A percentile compares a stretch with the other conserved stretches of the same genome.
phyloP scores from a whole-genome alignment of 225 moss, liverwort and hornwort genomes.

The Polytrichum commune region DNA sequence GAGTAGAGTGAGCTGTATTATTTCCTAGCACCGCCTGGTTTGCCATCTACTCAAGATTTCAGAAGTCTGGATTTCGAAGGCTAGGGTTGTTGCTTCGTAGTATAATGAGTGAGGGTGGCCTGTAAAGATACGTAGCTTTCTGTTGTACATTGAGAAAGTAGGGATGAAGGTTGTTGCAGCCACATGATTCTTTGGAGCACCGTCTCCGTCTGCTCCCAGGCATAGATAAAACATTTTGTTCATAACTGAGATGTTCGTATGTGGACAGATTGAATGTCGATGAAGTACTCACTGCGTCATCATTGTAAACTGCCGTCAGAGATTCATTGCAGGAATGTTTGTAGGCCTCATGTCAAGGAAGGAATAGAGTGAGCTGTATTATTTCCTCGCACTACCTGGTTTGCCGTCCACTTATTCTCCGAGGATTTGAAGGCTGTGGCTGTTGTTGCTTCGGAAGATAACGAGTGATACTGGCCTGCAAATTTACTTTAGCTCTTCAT shows the following conservation, averaged over 20 bases:
- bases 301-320: too few relatives aligned
- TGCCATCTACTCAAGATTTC: neutral
- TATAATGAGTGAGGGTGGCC: neutral
- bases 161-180: neutral
- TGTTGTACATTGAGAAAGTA: conserved; percentile 9
- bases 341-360: too few relatives aligned
- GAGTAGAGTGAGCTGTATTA: neutral
- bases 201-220: neutral
- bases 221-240: conserved; percentile 2
- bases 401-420: neutral
- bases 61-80: neutral
- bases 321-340: neutral
- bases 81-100: neutral
- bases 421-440: neutral
- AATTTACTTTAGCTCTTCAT: conserved; percentile 5
- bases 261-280: too few relatives aligned
- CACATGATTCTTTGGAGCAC: conserved; percentile 5
- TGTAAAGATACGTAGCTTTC: conserved; percentile 9
- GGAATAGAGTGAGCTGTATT: neutral
- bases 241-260: neutral
- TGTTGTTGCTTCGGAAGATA: neutral
- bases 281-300: too few relatives aligned
- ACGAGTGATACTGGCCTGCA: neutral
- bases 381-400: neutral
- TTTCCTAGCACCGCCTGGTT: neutral